These are phyloP conservation scores for Leishmania mexicana DNA, from an alignment of 208 protist genomes.

Conservation along the genomic window DNA sequence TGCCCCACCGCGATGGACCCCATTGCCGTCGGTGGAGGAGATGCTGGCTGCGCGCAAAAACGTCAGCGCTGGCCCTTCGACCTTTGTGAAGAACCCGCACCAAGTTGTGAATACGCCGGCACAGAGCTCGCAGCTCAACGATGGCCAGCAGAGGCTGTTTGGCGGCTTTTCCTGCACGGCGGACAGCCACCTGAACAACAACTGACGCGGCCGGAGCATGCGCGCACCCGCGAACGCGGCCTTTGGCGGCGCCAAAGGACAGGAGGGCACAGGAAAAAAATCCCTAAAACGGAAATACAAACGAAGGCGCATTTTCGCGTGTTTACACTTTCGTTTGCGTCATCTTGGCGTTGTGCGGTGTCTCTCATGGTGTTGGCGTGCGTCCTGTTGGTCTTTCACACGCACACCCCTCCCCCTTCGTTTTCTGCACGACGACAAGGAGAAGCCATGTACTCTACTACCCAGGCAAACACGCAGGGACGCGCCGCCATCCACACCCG, in stretches of 20 bases:
- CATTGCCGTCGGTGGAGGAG: constrained; percentile 81
- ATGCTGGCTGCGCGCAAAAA: constrained; percentile 65
- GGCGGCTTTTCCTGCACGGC: constrained; percentile 91
- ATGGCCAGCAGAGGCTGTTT: constrained; percentile 89
- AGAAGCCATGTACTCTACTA: not conserved
- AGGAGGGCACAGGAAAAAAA: not conserved
- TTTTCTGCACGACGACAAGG: not conserved
- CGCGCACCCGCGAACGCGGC: not conserved
- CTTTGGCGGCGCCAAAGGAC: not conserved
- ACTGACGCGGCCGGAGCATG: not conserved
- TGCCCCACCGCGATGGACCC: constrained; percentile 82
- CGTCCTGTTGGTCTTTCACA: not conserved
- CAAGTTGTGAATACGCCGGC: constrained; percentile 88
- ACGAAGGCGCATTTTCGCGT: not conserved
- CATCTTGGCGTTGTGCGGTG: not conserved
- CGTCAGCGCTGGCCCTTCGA: constrained; percentile 8
- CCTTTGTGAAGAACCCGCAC: constrained; percentile 60
- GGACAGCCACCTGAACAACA: constrained; percentile 76
- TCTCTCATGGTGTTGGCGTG: not conserved
- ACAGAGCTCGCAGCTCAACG: constrained; percentile 79
- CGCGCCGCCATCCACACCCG: not conserved
- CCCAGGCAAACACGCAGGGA: not conserved
- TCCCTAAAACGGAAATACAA: no score
- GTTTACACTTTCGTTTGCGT: not conserved
- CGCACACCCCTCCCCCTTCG: not conserved